Base-by-base conservation (phyloP, 2,329 filamentous ascomycete genomes). In the Aaosphaeria pasadenensis region DNA sequence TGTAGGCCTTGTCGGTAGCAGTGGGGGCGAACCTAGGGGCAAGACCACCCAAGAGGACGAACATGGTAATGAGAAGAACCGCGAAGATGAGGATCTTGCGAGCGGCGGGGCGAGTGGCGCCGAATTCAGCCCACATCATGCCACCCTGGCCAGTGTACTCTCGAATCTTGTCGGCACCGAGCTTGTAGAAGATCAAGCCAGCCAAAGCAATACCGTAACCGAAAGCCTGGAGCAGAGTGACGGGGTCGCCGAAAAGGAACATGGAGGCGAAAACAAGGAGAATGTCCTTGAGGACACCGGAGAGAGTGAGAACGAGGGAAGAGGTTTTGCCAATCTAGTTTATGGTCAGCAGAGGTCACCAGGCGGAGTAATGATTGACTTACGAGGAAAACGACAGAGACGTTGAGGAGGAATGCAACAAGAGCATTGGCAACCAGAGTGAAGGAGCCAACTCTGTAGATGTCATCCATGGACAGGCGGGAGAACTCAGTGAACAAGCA, bases 251-350 rank as follows among this genome's bases (percentile, higher is more conserved):
- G 86, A 88, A 92, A 71, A 92, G 88, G 56, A 88, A 71, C 83
- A 91, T 90, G 52, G 87, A 91, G 41, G 87, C 86, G 45, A 78
- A 76, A 50, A 94, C 89, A 44, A 94, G 85, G 62, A 94, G 81
- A 50, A 94, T 89, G 71, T 94, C 89, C 80, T 92, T 94, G 55
- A 94, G 83, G 36, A 94, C 88, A 76, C 89, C 89, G 66, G 87
- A 92, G 42, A 94, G 86, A 31, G 89, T 94, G 64, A 94, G 85
- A 60, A 92, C 86, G 46, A 94, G 85, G 45, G 88, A 89, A 1
- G 88, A 92, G 11, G 89, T 92, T 78, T 88, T 91, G 76, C 89
- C 89, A 66, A 94, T 92, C 88, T 91, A 56, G 11, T 45, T 5
- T 42, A 39, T 50, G 56, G 57, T 56, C 53, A 54, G 30, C 39